These are phyloP conservation scores for Letharia columbiana DNA, from an alignment of 495 filamentous ascomycete species.

Conservation along the genomic window DNA sequence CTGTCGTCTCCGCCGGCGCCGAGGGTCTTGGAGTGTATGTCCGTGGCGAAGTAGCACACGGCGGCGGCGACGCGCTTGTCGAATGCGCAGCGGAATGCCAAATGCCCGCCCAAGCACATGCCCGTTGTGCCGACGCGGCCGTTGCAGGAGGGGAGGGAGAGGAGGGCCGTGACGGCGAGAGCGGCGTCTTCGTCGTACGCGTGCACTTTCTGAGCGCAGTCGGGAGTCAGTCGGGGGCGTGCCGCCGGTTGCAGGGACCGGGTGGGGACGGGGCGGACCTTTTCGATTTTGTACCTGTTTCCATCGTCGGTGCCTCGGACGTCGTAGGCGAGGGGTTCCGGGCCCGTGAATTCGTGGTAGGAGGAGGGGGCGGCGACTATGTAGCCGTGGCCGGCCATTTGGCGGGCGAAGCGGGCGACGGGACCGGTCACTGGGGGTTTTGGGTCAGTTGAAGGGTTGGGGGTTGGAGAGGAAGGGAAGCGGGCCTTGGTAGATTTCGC, in stretches of 20 bases:
- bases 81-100: slow-evolving; percentile 75
- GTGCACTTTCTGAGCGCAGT: slow-evolving; percentile 52
- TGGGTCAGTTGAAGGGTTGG: slow-evolving; percentile 9
- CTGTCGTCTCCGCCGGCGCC: slow-evolving; percentile 63
- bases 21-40: slow-evolving; percentile 71
- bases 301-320: slow-evolving; percentile 79
- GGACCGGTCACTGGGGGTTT: slow-evolving; percentile 72
- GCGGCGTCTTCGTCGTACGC: slow-evolving; percentile 85
- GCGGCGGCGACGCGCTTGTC: slow-evolving; percentile 66
- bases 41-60: slow-evolving; percentile 89
- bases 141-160: slow-evolving; percentile 70
- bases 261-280: slow-evolving; percentile 38
- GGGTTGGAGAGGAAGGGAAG: not conserved
- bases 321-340: slow-evolving; percentile 78
- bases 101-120: slow-evolving; percentile 93
- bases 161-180: slow-evolving; percentile 63
- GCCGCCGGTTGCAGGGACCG: not conserved
- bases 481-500: slow-evolving; percentile 91
- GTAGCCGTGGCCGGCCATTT: slow-evolving; percentile 89
- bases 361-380: slow-evolving; percentile 84
- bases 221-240: not conserved
- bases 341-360: slow-evolving; percentile 88
- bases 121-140: slow-evolving; percentile 80
- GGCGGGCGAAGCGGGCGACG: slow-evolving; percentile 80
- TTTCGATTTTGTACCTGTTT: slow-evolving; percentile 76